Base-by-base conservation (phyloP, 768 basidiomycete species). In the Piloderma croceum region DNA sequence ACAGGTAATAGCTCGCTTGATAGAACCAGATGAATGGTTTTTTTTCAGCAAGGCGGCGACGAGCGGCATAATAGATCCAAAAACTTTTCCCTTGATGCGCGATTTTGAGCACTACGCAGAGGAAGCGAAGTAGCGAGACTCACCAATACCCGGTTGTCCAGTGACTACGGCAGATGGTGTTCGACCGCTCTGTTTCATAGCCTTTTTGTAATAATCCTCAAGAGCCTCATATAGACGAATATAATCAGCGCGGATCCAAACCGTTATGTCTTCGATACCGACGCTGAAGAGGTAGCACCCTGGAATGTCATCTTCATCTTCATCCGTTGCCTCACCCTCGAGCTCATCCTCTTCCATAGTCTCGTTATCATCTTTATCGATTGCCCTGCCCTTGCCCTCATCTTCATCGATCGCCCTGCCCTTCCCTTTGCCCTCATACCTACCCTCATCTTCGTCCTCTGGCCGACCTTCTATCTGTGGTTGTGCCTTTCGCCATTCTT, bases 21-120 rank as follows among this genome's bases (percentile, higher is more conserved):
- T 25, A 24, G 35, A 44, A 47, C 52, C 52, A 53, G 25, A 53
- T 51, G 36, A 49, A 44, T 20, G 52, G 38, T 41, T 46, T 51
- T 41, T 35, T 44, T 49, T 51, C 49, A 35, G 44, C 52, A 29
- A 53, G 46, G 25, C 46, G 35, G 37, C 46, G 46, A 23, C 46
- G 46, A 36, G 46, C 19, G 17, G 44, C 47, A 36, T 48, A 48
- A n/a, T n/a, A n/a, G n/a, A n/a, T n/a, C n/a, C n/a, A n/a, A n/a
- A n/a, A n/a, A n/a, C n/a, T n/a, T n/a, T 31, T 41, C 41, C 9
- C 40, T 37, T 39, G 39, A 52, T n/a, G 43, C 20, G 33, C 44
- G 48, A 34, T 53, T 53, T 24, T 49, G 49, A 50, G 36, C 35
- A 24, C 23, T 15, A 23, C 35, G 23, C 32, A 38, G 39, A 35